phyloP scores from a whole-genome alignment of 2,329 filamentous ascomycete species.

The Talaromyces sp. region DNA sequence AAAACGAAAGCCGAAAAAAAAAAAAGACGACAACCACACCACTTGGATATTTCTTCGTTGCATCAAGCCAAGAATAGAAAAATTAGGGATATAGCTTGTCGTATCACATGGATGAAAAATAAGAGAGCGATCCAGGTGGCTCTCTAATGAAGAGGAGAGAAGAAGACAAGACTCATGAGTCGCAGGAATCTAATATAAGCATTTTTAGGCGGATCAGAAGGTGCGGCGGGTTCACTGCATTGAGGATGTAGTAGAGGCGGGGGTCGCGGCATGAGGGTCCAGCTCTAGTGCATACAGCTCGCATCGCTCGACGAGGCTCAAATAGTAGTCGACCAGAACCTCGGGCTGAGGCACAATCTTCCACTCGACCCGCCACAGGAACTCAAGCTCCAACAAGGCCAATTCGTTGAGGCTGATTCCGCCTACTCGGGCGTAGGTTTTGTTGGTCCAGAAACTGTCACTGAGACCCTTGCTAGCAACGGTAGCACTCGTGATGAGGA shows the following conservation, averaged over 20 bases:
- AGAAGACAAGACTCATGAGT: not conserved
- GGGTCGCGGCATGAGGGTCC: not conserved
- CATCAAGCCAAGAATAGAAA: not conserved
- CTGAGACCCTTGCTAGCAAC: constrained; percentile 94
- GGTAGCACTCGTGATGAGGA: constrained; percentile 90
- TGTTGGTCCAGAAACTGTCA: constrained; percentile 98
- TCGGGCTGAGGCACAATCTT: constrained; percentile 95
- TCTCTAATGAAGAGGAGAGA: not conserved
- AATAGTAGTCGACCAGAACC: constrained; percentile 88
- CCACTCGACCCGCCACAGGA: constrained; percentile 89
- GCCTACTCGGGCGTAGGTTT: constrained; percentile 88
- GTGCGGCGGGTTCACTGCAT: not conserved
- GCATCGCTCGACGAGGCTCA: constrained; percentile 69
- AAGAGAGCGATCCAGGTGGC: not conserved
- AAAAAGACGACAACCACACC: not conserved
- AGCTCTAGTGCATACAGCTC: constrained; percentile 53
- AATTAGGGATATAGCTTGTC: constrained; percentile 3
- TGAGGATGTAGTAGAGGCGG: no score
- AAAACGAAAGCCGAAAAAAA: not conserved
- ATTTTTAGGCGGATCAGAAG: not conserved
- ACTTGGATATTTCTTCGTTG: not conserved
- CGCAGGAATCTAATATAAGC: not conserved
- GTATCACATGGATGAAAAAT: not conserved
- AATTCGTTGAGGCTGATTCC: constrained; percentile 87
- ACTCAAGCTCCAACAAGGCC: constrained; percentile 87